Base-by-base conservation (phyloP, 2,329 filamentous ascomycete genomes). In the Tolypocladium inflatum region DNA sequence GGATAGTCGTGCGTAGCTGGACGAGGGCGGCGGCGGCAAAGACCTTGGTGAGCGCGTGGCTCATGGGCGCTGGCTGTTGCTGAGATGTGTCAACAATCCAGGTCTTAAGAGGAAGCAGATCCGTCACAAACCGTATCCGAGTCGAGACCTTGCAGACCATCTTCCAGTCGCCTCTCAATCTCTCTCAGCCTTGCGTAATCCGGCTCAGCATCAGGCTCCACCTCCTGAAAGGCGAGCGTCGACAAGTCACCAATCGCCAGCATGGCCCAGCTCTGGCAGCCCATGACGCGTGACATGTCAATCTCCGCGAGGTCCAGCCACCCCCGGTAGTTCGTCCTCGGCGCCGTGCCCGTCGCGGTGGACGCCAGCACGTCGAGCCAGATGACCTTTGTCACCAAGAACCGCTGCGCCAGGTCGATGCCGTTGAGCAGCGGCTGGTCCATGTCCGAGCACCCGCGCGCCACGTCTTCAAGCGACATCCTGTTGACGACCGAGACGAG, bases 331-430 rank as follows among this genome's bases (percentile, higher is more conserved):
- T 59, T 42, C 15, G 63, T 19, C 1, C 54, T 55, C 0, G 64
- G 65, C 1, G 58, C 21, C 1, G 45, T 54, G 1, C 59, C 60
- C 0, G 58, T 65, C 1, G 65, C 59, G 0, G 62, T 53, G 2
- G 61, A 63, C 0, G 63, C 59, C 0, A 65, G 37, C 3, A 67
- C 45, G 1, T 67, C 64, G 1, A 67, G 60, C 65, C 65, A 67
- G 6, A 67, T 37, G 3, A 66, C 51, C 2, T 62, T 63, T 0
- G 57, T 55, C 0, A 66, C 50, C 1, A 63, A 50, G 35, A 66
- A 67, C 13, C 41, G 61, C 55, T 64, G 57, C 0, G 63, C 64
- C 6, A 43, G 62, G 11, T 63, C 59, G 48, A 66, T 61, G 5
- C 62, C 63, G 41, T 43, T 45, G 37, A 21, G 37, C 13, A 43